Evolutionary conservation across 176 grass and related monocot species (phyloP), one percentile per base, ranked within the genome.

Genomic region (Elaeis guineensis): DNA sequence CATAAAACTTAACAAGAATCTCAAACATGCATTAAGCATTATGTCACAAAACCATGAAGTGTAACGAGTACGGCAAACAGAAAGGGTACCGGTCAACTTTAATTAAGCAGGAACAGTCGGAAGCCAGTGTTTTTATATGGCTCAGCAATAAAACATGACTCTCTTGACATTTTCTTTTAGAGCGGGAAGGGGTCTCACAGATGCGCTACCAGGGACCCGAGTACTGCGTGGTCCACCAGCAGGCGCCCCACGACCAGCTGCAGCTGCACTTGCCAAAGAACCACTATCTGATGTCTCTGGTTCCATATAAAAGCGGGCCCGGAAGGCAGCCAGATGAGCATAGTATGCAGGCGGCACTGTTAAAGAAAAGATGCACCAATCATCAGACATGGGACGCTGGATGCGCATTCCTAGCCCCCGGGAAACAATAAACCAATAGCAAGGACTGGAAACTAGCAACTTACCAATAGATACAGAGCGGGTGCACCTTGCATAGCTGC

Each of bases 281-380:
- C 61, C 61, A 49, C 30, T 63, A 15, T 63, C 61, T 50, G 61
- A 39, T 35, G 50, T 51, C 65, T 68, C 65, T 16, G 65, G 65
- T 29, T 68, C 65, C 65, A 68, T 68, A 28, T 68, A 68, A 21
- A 68, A 68, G 28, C 65, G 65, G 4, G 65, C 65, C 17, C 65
- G 17, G 52, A 68, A 68, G 4, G 65, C 65, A 21, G 65, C 65
- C 16, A 68, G 16, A 22, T 68, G 65, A 1, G 65, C 65, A 17
- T 68, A 68, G 20, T 68, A 68, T 35, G 65, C 65, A 55, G 57
- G 57, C 4, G 57, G 57, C 6, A 59, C 57, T 59, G 57, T 59
- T 2, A 17, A 17, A 59, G 1, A 59, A 28, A 14, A 29, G 21
- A 30, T 4, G 7, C 1, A 16, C 11, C 20, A 58, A 19, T 59